Percentiles rank a stretch among this genome's conserved stretches.
phyloP scores from a whole-genome alignment of 202 grass and related monocot genomes.

The Saccharum hybrid region DNA sequence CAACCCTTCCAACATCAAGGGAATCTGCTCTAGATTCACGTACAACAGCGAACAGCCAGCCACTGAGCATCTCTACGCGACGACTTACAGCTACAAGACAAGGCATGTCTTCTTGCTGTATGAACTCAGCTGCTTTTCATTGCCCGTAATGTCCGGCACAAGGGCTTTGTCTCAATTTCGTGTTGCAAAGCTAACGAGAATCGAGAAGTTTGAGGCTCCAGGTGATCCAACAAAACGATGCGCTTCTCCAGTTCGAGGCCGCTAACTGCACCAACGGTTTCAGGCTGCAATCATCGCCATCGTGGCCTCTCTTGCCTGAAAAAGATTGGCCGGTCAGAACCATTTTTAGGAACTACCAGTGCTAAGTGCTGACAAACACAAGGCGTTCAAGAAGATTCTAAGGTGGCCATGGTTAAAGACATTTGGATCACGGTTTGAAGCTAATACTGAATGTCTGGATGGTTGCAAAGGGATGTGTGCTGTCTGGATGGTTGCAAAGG shows the following conservation, averaged over 20 bases:
- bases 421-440: neutral
- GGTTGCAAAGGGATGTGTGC: neutral
- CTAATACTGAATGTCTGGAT: neutral
- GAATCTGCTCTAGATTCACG: neutral
- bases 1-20: neutral
- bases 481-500: neutral
- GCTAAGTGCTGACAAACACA: neutral
- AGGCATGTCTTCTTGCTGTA: neutral
- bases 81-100: neutral
- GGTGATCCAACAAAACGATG: neutral
- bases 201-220: neutral
- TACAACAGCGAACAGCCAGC: neutral
- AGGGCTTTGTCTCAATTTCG: neutral
- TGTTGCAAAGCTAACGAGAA: neutral
- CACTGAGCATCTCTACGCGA: neutral
- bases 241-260: neutral
- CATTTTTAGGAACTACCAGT: neutral
- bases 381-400: neutral
- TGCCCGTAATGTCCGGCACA: neutral
- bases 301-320: conserved; percentile 52
- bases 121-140: neutral
- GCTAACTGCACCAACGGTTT: neutral
- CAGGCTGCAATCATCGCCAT: conserved; percentile 41
- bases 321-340: neutral
- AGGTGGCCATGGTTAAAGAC: neutral